Base-by-base conservation (phyloP, 1,284 basidiomycete species). In the Fomitopsis betulina region DNA sequence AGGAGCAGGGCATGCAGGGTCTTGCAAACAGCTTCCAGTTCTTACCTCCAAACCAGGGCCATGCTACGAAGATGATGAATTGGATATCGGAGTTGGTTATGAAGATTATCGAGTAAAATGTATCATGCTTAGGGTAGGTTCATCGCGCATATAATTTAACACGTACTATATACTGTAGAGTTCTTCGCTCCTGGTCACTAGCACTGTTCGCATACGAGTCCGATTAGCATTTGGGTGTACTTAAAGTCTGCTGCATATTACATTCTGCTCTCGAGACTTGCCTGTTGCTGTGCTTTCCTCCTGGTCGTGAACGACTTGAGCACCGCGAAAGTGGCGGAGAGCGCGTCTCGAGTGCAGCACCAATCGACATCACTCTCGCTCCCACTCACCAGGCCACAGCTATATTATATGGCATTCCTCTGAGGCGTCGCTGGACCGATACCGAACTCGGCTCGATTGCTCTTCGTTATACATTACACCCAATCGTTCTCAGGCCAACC, bases 1-100 rank as follows among this genome's bases (percentile, higher is more conserved):
- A 91, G 59, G 85, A 89, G 33, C 68, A 86, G 55, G 76, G 77
- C 38, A 89, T 92, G 88, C 80, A 81, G 61, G 89, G 90, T 7
- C 75, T 92, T 2, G 81, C 82, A 15, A 84, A 79, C 63, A 84
- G 76, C 62, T 86, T 89, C 75, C 79, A 82, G 61, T 92, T 92
- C 74, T 70, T 89, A 43, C 77, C 84, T 13, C 72, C 79, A 17
- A 80, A 81, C 65, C 81, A 79, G 55, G 79, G 78, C 12, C 79
- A 70, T 30, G 86, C 82, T 59, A 80, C 80, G 39, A 84, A 81
- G 69, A 82, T 90, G 73, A 81, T 89, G 57, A 81, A 84, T 58
- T 90, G 86, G 86, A 89, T 91, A 63, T 84, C 87, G 32, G 80
- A 82, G 67, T 74, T 91, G 59, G 80, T 86, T 25, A 70, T 74